phyloP scores from a whole-genome alignment of 805 yeast genomes.

The Sugiyamaella lignohabitans region DNA sequence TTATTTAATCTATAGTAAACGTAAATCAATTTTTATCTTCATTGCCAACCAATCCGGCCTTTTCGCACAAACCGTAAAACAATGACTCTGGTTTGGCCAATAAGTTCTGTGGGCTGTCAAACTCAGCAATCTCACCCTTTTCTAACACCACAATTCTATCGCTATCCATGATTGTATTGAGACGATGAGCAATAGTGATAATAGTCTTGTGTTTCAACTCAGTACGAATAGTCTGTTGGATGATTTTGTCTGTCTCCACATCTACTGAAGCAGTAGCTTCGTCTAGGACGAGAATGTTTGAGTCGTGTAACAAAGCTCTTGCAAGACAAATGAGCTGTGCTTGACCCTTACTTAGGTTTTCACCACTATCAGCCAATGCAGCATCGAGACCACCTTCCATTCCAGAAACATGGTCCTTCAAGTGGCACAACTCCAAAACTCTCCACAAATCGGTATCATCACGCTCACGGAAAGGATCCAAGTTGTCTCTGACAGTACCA shows the following conservation, averaged over 20 bases:
- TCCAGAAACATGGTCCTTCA: slow-evolving; percentile 42
- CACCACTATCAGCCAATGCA: slow-evolving; percentile 57
- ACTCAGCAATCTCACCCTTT: slow-evolving; percentile 58
- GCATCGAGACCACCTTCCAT: slow-evolving; percentile 45
- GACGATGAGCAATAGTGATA: slow-evolving; percentile 73
- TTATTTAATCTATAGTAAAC: no score
- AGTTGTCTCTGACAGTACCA: slow-evolving; percentile 52
- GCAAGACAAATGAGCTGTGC: slow-evolving; percentile 71
- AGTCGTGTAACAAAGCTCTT: slow-evolving; percentile 59
- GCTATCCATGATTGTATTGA: slow-evolving; percentile 71
- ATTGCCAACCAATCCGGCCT: slow-evolving; percentile 52
- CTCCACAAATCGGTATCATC: slow-evolving; percentile 51
- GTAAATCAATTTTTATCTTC: neutral
- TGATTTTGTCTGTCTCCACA: slow-evolving; percentile 63
- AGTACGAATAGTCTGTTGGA: slow-evolving; percentile 63
- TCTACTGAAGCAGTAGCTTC: slow-evolving; percentile 78
- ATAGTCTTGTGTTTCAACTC: slow-evolving; percentile 64
- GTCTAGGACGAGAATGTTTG: slow-evolving; percentile 64
- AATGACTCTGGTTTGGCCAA: slow-evolving; percentile 58
- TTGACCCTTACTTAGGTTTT: slow-evolving; percentile 74
- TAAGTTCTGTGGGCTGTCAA: slow-evolving; percentile 58
- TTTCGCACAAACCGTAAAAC: slow-evolving; percentile 71
- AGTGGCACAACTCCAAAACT: slow-evolving; percentile 44
- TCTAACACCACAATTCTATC: slow-evolving; percentile 67
- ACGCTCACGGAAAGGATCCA: slow-evolving; percentile 52